Base-by-base conservation (phyloP, 2,329 filamentous ascomycete genomes). In the Talaromyces sp. region DNA sequence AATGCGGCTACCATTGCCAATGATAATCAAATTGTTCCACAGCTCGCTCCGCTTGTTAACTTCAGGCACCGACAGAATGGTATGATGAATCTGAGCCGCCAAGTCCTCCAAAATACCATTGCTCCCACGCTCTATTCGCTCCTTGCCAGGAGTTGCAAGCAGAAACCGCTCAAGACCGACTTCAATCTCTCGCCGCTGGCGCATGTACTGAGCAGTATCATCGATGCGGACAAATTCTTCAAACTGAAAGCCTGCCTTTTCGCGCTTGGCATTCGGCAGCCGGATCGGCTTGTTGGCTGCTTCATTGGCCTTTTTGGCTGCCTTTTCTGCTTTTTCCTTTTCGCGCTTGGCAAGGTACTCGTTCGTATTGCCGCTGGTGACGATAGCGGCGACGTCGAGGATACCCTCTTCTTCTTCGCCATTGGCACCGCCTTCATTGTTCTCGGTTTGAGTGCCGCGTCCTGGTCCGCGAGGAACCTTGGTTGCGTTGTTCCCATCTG, bases 1-100 rank as follows among this genome's bases (percentile, higher is more conserved):
- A 55, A 88, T 78, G 68, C 80, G 84, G 62, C 84, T 87, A 60
- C 94, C 94, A 69, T 96, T 96, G 66, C 94, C 94, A 57, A 96
- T 89, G 59, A 99, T 89, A 66, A 96, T 88, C 57, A 99, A 77
- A 62, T 89, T 90, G 68, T 97, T 93, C 94, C 94, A 99, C 64
- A 95, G 88, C 38, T 89, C 83, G 38, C 90, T 88, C 51, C 94
- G 87, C 80, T 92, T 92, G 68, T 89, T 88, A 65, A 91, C 86
- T 64, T 96, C 92, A 52, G 91, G 87, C 26, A 96, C 90, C 38
- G 87, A 85, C 66, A 92, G 88, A 57, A 97, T 86, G 0, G 91
- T 88, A 61, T 88, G 86, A 75, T 96, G 92, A 65, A 97, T 88
- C 43, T 90, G 86, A 58, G 88, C 88, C 26, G 90, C 90, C 64